These are phyloP conservation scores for Gentiana macrophylla DNA, from an alignment of 257 asterid species.

Conservation along the genomic window DNA sequence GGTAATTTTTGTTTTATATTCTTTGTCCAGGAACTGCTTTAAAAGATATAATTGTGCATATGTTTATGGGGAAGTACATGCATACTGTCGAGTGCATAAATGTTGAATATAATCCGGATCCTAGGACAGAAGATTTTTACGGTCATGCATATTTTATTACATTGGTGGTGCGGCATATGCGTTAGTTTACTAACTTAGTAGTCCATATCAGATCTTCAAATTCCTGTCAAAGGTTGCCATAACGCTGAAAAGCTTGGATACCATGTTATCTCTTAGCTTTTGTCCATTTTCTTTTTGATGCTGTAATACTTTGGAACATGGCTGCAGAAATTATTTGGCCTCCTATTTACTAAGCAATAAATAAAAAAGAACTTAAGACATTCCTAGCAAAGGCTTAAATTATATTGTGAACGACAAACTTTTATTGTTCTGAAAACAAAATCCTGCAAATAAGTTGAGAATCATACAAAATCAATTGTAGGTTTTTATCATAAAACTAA, in stretches of 20 bases:
- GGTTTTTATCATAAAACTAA: no score
- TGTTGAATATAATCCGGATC: conserved; percentile 56
- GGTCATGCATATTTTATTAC: conserved; percentile 26
- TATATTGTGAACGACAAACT: no score
- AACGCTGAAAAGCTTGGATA: conserved; percentile 62
- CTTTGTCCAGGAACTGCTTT: conserved; percentile 52
- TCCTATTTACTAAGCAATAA: no score
- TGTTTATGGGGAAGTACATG: conserved; percentile 82
- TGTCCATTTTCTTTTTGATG: no score
- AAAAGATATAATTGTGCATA: conserved; percentile 65
- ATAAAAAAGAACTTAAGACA: no score
- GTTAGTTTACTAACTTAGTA: conserved; percentile 2
- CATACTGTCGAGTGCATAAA: conserved; percentile 68
- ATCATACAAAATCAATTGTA: no score
- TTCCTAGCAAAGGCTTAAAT: no score
- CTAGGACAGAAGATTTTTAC: conserved; percentile 71
- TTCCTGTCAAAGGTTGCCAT: conserved; percentile 71
- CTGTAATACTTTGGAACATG: no score
- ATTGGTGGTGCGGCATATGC: background rate
- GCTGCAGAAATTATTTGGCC: no score
- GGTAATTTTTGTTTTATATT: conserved; percentile 1
- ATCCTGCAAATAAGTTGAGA: no score
- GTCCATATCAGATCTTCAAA: conserved; percentile 58
- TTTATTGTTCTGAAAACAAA: no score
- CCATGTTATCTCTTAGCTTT: conserved; percentile 31